A percentile compares a stretch with the other conserved stretches of the same genome.
These are phyloP conservation scores for Neurospora sp. DNA, from an alignment of 495 filamentous ascomycete genomes.

Conservation along the genomic window DNA sequence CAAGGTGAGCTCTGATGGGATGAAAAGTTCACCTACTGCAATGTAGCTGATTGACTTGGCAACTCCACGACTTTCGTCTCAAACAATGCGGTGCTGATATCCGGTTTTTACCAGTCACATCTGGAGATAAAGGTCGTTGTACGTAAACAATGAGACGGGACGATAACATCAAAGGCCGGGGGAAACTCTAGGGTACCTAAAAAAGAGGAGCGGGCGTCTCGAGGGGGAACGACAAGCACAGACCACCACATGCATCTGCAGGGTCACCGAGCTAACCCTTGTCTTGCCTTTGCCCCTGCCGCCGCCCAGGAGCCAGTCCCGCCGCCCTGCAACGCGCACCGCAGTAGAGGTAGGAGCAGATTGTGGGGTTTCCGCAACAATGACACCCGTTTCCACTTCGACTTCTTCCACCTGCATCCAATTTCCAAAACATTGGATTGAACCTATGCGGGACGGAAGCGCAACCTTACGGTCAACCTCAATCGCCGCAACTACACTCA, in stretches of 20 bases:
- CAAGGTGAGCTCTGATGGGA: not conserved
- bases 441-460: not conserved
- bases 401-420: not conserved
- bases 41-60: not conserved
- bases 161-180: not conserved
- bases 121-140: not conserved
- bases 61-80: not conserved
- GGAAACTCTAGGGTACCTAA: not conserved
- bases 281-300: not conserved
- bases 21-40: not conserved
- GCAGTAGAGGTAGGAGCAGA: not conserved
- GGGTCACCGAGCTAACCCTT: not conserved
- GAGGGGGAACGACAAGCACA: not conserved
- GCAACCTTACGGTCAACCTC: not conserved
- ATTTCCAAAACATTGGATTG: not conserved
- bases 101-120: not conserved
- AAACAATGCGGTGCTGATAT: not conserved
- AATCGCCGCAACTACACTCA: not conserved
- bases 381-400: not conserved
- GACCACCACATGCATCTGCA: not conserved
- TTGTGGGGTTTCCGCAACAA: not conserved
- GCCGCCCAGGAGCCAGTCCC: not conserved
- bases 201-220: not conserved
- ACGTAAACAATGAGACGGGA: not conserved
- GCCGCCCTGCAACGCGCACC: not conserved